These are phyloP conservation scores for Suillus clintonianus DNA, from an alignment of 768 basidiomycete species.

Conservation along the genomic window DNA sequence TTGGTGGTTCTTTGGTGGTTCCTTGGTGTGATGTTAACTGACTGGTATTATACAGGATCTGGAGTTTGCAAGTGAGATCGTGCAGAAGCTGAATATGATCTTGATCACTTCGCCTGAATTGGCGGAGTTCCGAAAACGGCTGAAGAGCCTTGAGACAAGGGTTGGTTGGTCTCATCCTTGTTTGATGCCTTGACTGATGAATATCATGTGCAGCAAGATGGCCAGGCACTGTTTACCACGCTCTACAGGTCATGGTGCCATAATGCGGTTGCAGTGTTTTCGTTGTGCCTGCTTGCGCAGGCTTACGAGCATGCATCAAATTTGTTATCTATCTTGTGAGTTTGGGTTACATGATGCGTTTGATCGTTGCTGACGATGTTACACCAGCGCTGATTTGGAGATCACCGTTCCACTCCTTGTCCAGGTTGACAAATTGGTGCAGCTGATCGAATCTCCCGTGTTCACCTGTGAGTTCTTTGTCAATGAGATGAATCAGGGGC, in stretches of 20 bases:
- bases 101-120: constrained; percentile 95
- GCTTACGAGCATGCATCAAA: constrained; percentile 99
- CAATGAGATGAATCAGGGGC: neutral
- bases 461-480: constrained; percentile 77
- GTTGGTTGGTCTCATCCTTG: constrained; percentile 44
- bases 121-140: constrained; percentile 88
- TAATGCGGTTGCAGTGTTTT: constrained; percentile 95
- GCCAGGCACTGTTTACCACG: constrained; percentile 91
- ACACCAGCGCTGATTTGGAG: constrained; percentile 86
- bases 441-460: constrained; percentile 96
- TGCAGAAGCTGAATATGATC: constrained; percentile 96
- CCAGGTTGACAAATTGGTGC: constrained; percentile 96
- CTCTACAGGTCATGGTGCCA: constrained; percentile 99
- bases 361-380: constrained; percentile 3
- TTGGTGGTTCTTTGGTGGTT: constrained; percentile 32
- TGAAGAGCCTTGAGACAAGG: constrained; percentile 92
- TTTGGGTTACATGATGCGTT: constrained; percentile 7
- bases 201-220: constrained; percentile 71
- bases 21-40: neutral
- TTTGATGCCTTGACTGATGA: neutral
- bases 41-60: constrained; percentile 64
- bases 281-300: constrained; percentile 93
- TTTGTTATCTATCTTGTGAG: constrained; percentile 91
- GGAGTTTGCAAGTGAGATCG: constrained; percentile 96
- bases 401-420: constrained; percentile 94